These are phyloP conservation scores for Athelia sp. DNA, from an alignment of 1,284 basidiomycete species.

Conservation along the genomic window DNA sequence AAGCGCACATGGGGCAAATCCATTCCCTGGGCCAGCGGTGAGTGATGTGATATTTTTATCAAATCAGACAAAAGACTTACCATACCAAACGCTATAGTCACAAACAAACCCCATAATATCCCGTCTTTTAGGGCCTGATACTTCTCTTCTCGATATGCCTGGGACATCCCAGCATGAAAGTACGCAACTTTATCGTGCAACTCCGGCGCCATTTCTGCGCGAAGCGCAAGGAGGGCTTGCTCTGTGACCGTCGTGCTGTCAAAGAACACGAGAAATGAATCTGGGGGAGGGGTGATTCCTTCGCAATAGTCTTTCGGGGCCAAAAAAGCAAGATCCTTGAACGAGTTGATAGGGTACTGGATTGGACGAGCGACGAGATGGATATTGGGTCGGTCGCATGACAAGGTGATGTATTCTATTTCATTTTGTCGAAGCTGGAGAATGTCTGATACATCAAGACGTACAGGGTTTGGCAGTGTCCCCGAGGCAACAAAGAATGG, in stretches of 20 bases:
- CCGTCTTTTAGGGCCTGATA: conserved; percentile 8
- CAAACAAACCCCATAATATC: conserved; percentile 9
- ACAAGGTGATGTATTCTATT: conserved; percentile 2
- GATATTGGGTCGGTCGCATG: conserved; percentile 26
- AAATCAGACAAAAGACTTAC: conserved; percentile 9
- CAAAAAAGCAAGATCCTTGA: conserved; percentile 22
- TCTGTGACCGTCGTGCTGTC: conserved; percentile 16
- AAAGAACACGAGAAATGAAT: conserved; percentile 20
- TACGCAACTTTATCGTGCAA: conserved; percentile 15
- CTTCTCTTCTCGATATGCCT: conserved; percentile 12
- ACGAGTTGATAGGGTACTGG: conserved; percentile 12
- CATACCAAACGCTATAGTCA: conserved; percentile 15
- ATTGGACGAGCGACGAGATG: conserved; percentile 20
- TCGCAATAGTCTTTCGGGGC: conserved; percentile 12
- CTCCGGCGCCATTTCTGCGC: conserved; percentile 9
- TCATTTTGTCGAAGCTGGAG: conserved; percentile 4
- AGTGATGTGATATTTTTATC: not conserved
- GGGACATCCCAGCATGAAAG: conserved; percentile 20
- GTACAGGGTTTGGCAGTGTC: conserved; percentile 5
- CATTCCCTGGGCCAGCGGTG: conserved; percentile 10
- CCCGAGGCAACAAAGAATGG: conserved; percentile 8
- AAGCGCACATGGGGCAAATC: conserved; percentile 8
- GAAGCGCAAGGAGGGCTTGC: conserved; percentile 10
- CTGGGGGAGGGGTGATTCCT: conserved; percentile 6
- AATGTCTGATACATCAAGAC: conserved; percentile 7